Conservation (phyloP, 495 filamentous ascomycete genomes). For the Penicillium riverlandense region DNA sequence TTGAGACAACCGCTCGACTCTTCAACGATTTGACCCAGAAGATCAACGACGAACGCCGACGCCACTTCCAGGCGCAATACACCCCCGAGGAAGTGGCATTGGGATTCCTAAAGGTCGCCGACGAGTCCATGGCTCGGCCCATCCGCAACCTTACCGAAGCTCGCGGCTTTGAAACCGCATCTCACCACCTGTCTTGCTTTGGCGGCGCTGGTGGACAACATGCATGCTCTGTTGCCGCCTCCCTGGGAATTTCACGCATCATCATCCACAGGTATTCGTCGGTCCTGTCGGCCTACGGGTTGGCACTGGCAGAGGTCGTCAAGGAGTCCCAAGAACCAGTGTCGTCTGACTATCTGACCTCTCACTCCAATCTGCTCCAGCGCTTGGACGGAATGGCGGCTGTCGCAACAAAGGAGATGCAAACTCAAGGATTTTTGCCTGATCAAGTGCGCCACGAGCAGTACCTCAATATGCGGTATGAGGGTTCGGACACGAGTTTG, state of each 20-base stretch:
- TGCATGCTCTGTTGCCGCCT: conserved; percentile 44
- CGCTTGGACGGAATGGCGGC: conserved; percentile 24
- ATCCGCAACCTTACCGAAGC: conserved; percentile 49
- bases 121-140: conserved; percentile 48
- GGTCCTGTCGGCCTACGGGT: conserved; percentile 46
- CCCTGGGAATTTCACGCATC: conserved; percentile 43
- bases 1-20: conserved; percentile 64
- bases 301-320: conserved; percentile 46
- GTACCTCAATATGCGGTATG: conserved; percentile 48
- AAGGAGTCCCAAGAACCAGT: conserved; percentile 45
- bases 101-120: conserved; percentile 48
- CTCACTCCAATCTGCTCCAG: conserved; percentile 25
- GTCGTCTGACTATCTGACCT: conserved; percentile 29
- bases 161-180: conserved; percentile 41
- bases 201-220: conserved; percentile 51
- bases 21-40: conserved; percentile 72
- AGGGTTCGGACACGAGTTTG: conserved; percentile 45
- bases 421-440: conserved; percentile 27
- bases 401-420: conserved; percentile 30
- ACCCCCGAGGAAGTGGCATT: conserved; percentile 78
- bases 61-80: conserved; percentile 58
- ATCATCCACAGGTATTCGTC: conserved; percentile 49
- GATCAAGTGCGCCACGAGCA: conserved; percentile 40
- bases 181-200: conserved; percentile 47
- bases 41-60: conserved; percentile 59